Conservation (phyloP, 148 eudicot species). For the Tetragonia tetragonoides region DNA sequence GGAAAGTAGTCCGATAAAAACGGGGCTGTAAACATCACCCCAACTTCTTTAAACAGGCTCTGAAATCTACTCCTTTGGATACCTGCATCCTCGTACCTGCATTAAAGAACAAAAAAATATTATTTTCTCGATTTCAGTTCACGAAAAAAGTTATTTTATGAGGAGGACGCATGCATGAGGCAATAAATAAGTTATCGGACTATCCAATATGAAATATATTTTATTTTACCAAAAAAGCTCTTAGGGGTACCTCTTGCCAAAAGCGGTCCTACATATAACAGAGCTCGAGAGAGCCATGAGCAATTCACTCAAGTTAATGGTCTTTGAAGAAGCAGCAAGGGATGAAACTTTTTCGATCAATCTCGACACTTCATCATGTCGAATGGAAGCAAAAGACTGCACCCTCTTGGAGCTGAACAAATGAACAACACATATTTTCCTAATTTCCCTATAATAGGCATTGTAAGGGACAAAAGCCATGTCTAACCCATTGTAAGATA, state of each 20-base stretch:
- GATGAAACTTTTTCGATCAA: conserved; percentile 13
- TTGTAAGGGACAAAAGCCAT: conserved; percentile 12
- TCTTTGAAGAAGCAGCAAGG: neutral
- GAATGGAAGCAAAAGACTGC: conserved; percentile 10
- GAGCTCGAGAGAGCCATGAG: conserved; percentile 6
- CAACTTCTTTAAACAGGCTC: conserved; percentile 21
- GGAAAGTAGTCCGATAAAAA: conserved; percentile 25
- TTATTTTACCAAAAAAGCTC: too few species aligned
- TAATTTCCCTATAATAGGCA: conserved; percentile 26
- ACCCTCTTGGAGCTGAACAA: conserved; percentile 24
- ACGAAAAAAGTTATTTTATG: too few species aligned
- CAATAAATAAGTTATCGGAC: too few species aligned
- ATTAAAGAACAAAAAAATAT: too few species aligned
- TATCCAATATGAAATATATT: too few species aligned
- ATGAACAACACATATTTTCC: conserved; percentile 21
- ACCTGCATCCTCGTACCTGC: conserved; percentile 16
- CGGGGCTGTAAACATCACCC: conserved; percentile 12
- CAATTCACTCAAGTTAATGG: conserved; percentile 25
- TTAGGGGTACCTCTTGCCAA: conserved; percentile 27
- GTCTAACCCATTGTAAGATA: conserved; percentile 30
- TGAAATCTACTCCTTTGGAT: conserved; percentile 18
- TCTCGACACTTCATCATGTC: conserved; percentile 21
- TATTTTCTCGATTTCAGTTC: too few species aligned
- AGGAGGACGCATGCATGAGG: too few species aligned
- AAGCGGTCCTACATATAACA: conserved; percentile 24